Conservation (phyloP, 257 asterid species). For the Solanum chilense region DNA sequence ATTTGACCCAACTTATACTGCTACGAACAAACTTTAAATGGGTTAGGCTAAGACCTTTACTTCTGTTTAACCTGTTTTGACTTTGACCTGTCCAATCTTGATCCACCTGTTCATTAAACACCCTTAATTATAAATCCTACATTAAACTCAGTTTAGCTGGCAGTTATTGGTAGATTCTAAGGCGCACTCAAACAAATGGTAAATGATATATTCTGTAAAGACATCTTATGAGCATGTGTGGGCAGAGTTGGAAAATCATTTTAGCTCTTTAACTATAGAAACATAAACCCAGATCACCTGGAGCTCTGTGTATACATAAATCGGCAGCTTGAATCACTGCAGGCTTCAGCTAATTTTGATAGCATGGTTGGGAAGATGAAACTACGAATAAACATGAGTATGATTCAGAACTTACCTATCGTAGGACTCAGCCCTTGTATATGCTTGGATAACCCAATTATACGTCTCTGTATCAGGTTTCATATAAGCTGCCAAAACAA, state of each 20-base stretch:
- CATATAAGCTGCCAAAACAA: slow-evolving; percentile 58
- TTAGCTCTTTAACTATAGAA: neutral
- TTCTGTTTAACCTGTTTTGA: neutral
- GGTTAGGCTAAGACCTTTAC: neutral
- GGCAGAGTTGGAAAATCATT: neutral
- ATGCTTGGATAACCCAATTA: slow-evolving; percentile 99
- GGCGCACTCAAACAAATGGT: neutral
- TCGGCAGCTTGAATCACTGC: neutral
- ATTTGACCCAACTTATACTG: neutral
- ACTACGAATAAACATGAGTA: neutral
- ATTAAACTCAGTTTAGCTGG: neutral
- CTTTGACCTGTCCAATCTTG: neutral
- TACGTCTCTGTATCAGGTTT: slow-evolving; percentile 96
- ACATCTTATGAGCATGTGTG: neutral
- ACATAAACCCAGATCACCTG: neutral
- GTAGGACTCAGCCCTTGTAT: slow-evolving; percentile 95
- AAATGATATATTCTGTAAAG: neutral
- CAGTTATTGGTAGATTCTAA: neutral
- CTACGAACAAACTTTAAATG: neutral
- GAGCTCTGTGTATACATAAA: neutral
- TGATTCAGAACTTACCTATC: slow-evolving; percentile 51
- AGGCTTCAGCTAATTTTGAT: neutral
- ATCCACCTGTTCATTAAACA: neutral
- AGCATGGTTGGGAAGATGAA: neutral
- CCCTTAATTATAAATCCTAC: neutral